Base-by-base conservation (phyloP, 257 asterid species). In the Ballota nigra region DNA sequence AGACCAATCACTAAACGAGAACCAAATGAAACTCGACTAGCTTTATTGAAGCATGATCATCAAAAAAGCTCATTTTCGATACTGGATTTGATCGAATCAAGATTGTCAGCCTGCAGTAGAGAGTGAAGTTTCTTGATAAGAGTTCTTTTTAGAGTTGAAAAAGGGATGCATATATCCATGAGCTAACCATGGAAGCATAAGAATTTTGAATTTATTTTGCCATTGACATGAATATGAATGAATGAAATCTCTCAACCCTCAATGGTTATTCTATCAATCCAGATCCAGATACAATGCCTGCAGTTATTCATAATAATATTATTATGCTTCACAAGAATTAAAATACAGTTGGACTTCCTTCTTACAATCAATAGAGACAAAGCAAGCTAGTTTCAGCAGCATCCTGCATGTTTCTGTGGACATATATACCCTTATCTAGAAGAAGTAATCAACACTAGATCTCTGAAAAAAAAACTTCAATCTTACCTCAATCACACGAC, bases 121-220 rank as follows among this genome's bases (percentile, higher is more conserved):
- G 16, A 9, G 4, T 5, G 34, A 81, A 78, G 66, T 57, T 82
- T 72, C 52, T 78, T 10, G 41, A 18, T 55, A 83, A 36, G 56
- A 85, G 84, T 26, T 57, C 74, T 70, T 80, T 85, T 52, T 86
- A 82, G 3, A 83, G 77, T 56, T 85, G 79, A 33, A 81, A 53
- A 64, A 81, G 18, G 89, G 85, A 13, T n/a, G 45, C 55, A 79
- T 68, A 62, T 81, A 86, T 29, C 88, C 84, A 73, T 81, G 82
- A 68, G 84, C 88, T 31, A 84, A 49, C 86, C 86, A 81, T 77
- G 89, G 86, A 72, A 84, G 68, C 81, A 84, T 69, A 5, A 82
- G 71, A 19, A 82, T 79, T 43, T 56, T 77, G 20, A 59, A 45
- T 9, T 18, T 69, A 2, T 34, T 57, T 64, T 55, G 73, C 80